Conservation (phyloP, 2,329 filamentous ascomycete species). For the Clonostachys byssicola region DNA sequence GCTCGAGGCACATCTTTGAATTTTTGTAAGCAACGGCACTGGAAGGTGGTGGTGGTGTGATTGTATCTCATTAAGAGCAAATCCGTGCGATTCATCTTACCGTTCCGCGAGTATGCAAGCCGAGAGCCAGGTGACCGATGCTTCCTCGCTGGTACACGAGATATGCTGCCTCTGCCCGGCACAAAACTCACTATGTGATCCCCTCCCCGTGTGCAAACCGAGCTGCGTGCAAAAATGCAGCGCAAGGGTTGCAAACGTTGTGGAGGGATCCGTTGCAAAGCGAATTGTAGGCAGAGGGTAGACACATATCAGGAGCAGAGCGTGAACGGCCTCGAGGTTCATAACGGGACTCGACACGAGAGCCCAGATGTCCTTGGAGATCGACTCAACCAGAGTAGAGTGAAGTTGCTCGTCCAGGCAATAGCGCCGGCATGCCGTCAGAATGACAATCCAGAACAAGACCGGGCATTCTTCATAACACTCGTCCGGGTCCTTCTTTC, state of each 20-base stretch:
- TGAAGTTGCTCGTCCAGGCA: constrained; percentile 30
- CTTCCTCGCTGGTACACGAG: constrained; percentile 44
- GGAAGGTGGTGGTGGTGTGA: background rate
- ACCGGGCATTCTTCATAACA: constrained; percentile 41
- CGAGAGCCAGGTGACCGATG: constrained; percentile 47
- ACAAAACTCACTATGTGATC: constrained; percentile 42
- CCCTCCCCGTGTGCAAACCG: constrained; percentile 47
- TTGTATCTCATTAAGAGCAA: too few species aligned
- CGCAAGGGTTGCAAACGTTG: constrained; percentile 39
- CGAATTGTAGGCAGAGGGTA: constrained; percentile 48
- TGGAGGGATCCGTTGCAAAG: constrained; percentile 45
- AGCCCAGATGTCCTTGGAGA: constrained; percentile 39
- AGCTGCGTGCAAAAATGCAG: constrained; percentile 42
- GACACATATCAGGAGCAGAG: constrained; percentile 43
- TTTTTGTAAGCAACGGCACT: constrained; percentile 7
- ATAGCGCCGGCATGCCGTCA: constrained; percentile 44
- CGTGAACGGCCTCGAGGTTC: constrained; percentile 43
- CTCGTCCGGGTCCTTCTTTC: constrained; percentile 42
- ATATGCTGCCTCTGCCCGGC: constrained; percentile 36
- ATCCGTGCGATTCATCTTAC: constrained; percentile 14
- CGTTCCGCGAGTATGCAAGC: constrained; percentile 48
- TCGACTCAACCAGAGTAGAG: constrained; percentile 37
- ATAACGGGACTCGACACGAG: constrained; percentile 36
- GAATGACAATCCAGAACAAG: constrained; percentile 52
- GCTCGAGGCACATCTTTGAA: constrained; percentile 27